Percentiles rank a stretch among this genome's conserved stretches.
Evolutionary conservation across 306 rosid species (phyloP).

Genomic region (Acacia crassicarpa): DNA sequence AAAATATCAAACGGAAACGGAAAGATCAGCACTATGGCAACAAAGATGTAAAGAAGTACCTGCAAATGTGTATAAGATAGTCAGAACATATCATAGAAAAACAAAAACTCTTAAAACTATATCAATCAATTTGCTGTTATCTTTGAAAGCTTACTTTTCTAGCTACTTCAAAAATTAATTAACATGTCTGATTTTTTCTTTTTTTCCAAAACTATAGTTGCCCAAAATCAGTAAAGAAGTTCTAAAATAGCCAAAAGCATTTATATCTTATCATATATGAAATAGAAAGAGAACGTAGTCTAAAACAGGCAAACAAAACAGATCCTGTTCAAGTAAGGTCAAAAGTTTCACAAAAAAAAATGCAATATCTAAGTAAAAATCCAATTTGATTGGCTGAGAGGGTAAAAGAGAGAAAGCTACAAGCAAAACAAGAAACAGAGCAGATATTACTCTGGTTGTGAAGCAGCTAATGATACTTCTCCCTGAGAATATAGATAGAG

Average conservation of each 20-base stretch:
- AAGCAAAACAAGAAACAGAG: slow-evolving; percentile 19
- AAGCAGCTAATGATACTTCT: slow-evolving; percentile 96
- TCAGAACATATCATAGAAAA: too few relatives aligned
- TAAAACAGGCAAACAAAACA: too few relatives aligned
- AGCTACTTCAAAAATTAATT: slow-evolving; percentile 11
- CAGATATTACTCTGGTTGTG: slow-evolving; percentile 76
- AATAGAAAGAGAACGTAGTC: too few relatives aligned
- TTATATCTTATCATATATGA: too few relatives aligned
- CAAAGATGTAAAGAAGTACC: too few relatives aligned
- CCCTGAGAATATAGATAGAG: slow-evolving; percentile 97
- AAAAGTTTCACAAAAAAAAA: background rate
- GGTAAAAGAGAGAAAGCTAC: slow-evolving; percentile 21
- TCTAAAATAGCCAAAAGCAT: too few relatives aligned
- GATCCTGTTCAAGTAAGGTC: background rate
- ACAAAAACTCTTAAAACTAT: too few relatives aligned
- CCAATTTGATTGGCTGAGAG: slow-evolving; percentile 20
- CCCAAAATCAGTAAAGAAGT: too few relatives aligned
- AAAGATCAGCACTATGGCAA: slow-evolving; percentile 74
- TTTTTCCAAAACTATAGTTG: too few relatives aligned
- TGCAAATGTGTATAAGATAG: too few relatives aligned
- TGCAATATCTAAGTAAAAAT: slow-evolving; percentile 18
- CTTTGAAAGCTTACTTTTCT: too few relatives aligned
- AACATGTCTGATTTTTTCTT: slow-evolving; percentile 25
- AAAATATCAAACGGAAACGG: slow-evolving; percentile 98
- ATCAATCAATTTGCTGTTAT: too few relatives aligned